Base-by-base conservation (phyloP, 441 rosid species). In the Hura crepitans region DNA sequence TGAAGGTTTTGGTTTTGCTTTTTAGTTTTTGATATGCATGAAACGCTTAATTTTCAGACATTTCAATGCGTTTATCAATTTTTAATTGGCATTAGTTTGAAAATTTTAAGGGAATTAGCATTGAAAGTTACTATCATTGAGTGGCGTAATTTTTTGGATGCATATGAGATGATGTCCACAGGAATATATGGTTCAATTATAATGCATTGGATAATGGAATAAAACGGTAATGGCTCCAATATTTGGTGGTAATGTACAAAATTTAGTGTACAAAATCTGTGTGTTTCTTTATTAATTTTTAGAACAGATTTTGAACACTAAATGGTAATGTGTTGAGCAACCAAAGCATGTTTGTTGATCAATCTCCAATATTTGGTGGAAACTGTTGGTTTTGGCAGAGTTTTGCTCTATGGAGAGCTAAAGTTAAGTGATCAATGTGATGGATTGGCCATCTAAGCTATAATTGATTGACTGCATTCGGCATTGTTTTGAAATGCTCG, bases 11-110 rank as follows among this genome's bases (percentile, higher is more conserved):
- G 58, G 28, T 39, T 51, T 60, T 62, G 20, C 7, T 25, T 63
- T 47, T 53, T n/a, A 69, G 62, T 76, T 63, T 47, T 53, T 15
- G 73, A 79, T 74, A 73, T 46, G 59, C 23, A 35, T 23, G 27
- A 60, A 18, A 43, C 69, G 51, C 61, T 57, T 2, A 30, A 6
- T 57, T 20, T 14, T 35, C 2, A 56, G 35, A 33, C 31, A 3
- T 23, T 64, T 62, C 11, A 14, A 23, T 55, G 67, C 31, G 4
- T n/a, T 37, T n/a, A 35, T 54, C 46, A 42, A 42, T 54, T 49
- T 4, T 4, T 46, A 3, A 31, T 18, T 62, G 8, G 7, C 35
- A 8, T 37, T 25, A 13, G 14, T 37, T 43, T 42, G 51, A 62
- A 50, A 39, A 6, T 2, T 33, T 27, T 50, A n/a, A 6, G 30